These are phyloP conservation scores for Candida pseudoviswanathii DNA, from an alignment of 1,139 yeast species.

Conservation along the genomic window DNA sequence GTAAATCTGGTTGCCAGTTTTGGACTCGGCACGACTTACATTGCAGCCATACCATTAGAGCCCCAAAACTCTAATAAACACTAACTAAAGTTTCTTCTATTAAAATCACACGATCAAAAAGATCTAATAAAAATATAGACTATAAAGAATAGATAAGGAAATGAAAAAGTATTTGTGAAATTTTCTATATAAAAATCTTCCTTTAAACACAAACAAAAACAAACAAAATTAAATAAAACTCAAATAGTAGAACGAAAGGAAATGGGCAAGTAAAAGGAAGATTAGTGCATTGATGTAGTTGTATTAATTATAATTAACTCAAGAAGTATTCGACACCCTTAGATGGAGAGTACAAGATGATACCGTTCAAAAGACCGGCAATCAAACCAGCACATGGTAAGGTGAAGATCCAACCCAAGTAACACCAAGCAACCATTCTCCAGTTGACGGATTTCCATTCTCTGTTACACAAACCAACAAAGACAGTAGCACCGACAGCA, in stretches of 20 bases:
- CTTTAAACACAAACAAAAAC: too few relatives aligned
- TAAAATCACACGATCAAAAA: too few relatives aligned
- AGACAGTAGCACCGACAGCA: constrained; percentile 80
- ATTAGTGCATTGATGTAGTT: background rate
- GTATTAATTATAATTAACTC: constrained; percentile 7
- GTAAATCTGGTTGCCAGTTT: background rate
- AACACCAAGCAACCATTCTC: constrained; percentile 77
- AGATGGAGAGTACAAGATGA: constrained; percentile 67
- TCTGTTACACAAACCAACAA: constrained; percentile 72
- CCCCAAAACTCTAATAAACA: too few relatives aligned
- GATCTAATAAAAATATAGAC: too few relatives aligned
- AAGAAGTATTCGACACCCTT: constrained; percentile 39
- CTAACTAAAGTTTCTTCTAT: too few relatives aligned
- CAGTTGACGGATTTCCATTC: constrained; percentile 70
- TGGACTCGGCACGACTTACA: too few relatives aligned
- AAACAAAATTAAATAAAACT: too few relatives aligned
- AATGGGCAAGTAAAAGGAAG: background rate
- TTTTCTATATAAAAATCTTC: too few relatives aligned
- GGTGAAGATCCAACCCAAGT: constrained; percentile 72
- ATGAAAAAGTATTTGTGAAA: too few relatives aligned
- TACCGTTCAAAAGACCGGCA: constrained; percentile 68
- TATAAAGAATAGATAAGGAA: too few relatives aligned
- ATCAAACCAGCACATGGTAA: constrained; percentile 74
- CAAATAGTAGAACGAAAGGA: background rate
- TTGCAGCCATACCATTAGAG: too few relatives aligned